A percentile compares a stretch with the other conserved stretches of the same genome.
phyloP scores from a whole-genome alignment of 768 basidiomycete genomes.

The Lentinus brumalis region DNA sequence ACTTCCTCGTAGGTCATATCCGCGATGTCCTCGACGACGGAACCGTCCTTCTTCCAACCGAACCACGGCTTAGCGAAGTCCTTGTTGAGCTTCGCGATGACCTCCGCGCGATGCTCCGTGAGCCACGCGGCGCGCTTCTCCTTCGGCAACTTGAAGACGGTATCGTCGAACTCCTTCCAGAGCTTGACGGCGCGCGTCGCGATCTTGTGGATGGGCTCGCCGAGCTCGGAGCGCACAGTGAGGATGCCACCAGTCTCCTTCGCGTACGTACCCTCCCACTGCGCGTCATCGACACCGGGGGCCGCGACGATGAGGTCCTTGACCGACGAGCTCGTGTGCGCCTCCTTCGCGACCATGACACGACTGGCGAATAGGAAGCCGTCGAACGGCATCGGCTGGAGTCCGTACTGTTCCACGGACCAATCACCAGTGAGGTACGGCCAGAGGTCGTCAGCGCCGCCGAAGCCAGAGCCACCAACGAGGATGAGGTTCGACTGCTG shows the following conservation, averaged over 20 bases:
- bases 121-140: conserved; percentile 95
- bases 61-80: conserved; percentile 99
- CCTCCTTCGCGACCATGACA: conserved; percentile 99
- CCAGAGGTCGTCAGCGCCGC: conserved; percentile 93
- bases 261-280: conserved; percentile 94
- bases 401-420: conserved; percentile 77
- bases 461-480: conserved; percentile 94
- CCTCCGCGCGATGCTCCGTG: conserved; percentile 80
- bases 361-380: conserved; percentile 95
- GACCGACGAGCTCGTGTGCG: conserved; percentile 91
- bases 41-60: conserved; percentile 92
- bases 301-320: conserved; percentile 97
- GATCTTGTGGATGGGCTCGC: conserved; percentile 99
- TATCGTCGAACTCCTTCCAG: conserved; percentile 99
- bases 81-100: conserved; percentile 89
- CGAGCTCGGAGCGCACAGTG: conserved; percentile 96
- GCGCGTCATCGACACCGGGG: conserved; percentile 83
- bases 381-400: conserved; percentile 97
- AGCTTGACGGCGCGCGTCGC: conserved; percentile 95
- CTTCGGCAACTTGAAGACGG: conserved; percentile 92
- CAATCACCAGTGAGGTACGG: conserved; percentile 97
- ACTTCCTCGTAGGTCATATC: conserved; percentile 99
- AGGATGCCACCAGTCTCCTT: conserved; percentile 96
- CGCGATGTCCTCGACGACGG: conserved; percentile 78
- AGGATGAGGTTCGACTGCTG: conserved; percentile 87